A percentile compares a stretch with the other conserved stretches of the same genome.
Evolutionary conservation across 345 rosid species (phyloP).

Genomic region (Citrus mangshanensis): DNA sequence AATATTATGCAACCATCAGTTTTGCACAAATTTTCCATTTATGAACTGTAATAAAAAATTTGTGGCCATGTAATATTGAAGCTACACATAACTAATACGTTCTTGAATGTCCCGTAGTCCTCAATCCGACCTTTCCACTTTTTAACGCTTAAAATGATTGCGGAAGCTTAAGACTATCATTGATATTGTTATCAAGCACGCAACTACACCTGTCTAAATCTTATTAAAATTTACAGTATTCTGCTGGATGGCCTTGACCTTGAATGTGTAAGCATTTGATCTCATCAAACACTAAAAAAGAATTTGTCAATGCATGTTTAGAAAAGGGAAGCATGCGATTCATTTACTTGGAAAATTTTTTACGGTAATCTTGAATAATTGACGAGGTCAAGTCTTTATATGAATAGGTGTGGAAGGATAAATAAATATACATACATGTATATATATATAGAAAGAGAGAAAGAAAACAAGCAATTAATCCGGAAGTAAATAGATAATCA

Average conservation of each 20-base stretch:
- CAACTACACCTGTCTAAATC: conserved; percentile 1
- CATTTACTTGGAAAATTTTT: not conserved
- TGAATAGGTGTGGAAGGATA: not conserved
- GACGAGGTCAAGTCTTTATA: not conserved
- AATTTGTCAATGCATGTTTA: conserved; percentile 2
- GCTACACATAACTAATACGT: too few relatives aligned
- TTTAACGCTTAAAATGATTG: too few relatives aligned
- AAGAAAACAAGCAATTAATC: not conserved
- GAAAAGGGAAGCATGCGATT: not conserved
- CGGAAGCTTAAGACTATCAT: not conserved
- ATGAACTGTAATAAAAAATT: too few relatives aligned
- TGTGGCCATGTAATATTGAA: too few relatives aligned
- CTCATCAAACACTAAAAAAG: not conserved
- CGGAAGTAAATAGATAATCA: not conserved
- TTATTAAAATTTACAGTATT: not conserved
- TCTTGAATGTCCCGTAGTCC: too few relatives aligned
- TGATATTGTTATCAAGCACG: not conserved
- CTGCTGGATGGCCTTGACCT: not conserved
- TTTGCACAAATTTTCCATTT: too few relatives aligned
- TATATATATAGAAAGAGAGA: too few relatives aligned
- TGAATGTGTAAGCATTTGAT: not conserved
- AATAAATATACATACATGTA: too few relatives aligned
- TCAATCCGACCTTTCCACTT: too few relatives aligned
- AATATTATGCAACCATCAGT: too few relatives aligned
- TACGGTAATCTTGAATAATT: not conserved